Evolutionary conservation across 345 rosid species (phyloP).

Genomic region (Rhizophora mangle): DNA sequence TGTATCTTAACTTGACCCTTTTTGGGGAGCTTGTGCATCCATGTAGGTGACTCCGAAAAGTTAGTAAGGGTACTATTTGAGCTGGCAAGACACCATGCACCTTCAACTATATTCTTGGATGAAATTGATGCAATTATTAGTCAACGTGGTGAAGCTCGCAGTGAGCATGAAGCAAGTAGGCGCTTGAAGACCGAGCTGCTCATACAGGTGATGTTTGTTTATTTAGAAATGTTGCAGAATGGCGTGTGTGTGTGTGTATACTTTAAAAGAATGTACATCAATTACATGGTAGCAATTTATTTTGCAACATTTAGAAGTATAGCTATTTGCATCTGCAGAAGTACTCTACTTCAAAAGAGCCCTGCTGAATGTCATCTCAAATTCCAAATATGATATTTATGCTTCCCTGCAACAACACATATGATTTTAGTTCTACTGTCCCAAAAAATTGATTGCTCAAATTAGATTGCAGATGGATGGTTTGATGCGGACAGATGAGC

Average conservation of each 20-base stretch:
- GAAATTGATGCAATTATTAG: conserved; percentile 97
- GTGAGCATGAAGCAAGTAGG: conserved; percentile 99
- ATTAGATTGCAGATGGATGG: conserved; percentile 89
- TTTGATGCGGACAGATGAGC: conserved; percentile 71
- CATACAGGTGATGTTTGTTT: conserved; percentile 63
- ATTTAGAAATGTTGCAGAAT: background rate
- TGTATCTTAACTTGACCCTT: background rate
- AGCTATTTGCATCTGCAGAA: conserved; percentile 4
- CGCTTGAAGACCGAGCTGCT: conserved; percentile 99
- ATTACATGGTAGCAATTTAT: too few relatives aligned
- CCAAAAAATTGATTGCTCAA: conserved; percentile 20
- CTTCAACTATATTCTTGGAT: conserved; percentile 94
- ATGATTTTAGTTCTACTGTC: conserved; percentile 5
- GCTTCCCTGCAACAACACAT: background rate
- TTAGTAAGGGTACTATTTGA: conserved; percentile 87
- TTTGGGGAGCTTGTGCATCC: background rate
- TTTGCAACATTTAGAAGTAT: too few relatives aligned
- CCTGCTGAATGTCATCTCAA: conserved; percentile 1
- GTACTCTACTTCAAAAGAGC: background rate
- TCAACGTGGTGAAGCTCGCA: conserved; percentile 90
- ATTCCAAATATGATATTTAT: background rate
- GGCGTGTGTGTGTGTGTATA: too few relatives aligned
- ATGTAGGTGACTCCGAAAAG: conserved; percentile 96
- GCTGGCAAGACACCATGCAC: conserved; percentile 96
- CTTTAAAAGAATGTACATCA: too few relatives aligned